Base-by-base conservation (phyloP, 768 basidiomycete genomes). In the Amanita subjunquillea region DNA sequence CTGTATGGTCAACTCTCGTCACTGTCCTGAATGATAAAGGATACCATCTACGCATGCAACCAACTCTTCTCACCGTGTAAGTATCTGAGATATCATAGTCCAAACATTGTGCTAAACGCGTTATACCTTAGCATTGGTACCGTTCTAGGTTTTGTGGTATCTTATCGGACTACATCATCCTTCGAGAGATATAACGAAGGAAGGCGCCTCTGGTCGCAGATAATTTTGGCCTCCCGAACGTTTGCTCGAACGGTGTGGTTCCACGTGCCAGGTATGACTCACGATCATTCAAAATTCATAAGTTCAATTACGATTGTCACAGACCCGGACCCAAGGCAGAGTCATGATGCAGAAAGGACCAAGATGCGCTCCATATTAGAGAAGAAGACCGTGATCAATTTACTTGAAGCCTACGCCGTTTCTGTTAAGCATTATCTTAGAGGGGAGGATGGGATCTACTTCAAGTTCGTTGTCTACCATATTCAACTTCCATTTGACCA, bases 101-200 rank as follows among this genome's bases (percentile, higher is more conserved):
- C 34, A 34, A 34, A 29, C 8, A 20, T n/a, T 6, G 13, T 23
- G 23, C 22, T 43, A 32, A 34, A 42, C 50, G 6, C 34, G 12
- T 34, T 34, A 13, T 40, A 70, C 4, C 40, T 3, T 56, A 75
- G 68, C 17, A 57, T 73, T 45, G 74, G 85, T 73, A 85, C 83
- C 3, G 81, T 87, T 1, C 70, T 87, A 22, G 85, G 85, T 73
- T 87, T 87, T 57, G 77, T 87, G 34, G 79, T 87, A 48, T 83
- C 83, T 0, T 85, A 83, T 62, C 64, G 83, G 54, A 85, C 84
- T 8, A 85, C 82, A 9, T 80, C 83, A 3, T 83, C 82, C 37
- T 85, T 84, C 58, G 83, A 85, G 62, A 69, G 83, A n/a, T 87
- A 87, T 63, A 86, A 87, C 52, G 85, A 87, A 59, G 85, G 85